Conservation (phyloP, 2,329 filamentous ascomycete genomes). For the Fusarium marasasianum region DNA sequence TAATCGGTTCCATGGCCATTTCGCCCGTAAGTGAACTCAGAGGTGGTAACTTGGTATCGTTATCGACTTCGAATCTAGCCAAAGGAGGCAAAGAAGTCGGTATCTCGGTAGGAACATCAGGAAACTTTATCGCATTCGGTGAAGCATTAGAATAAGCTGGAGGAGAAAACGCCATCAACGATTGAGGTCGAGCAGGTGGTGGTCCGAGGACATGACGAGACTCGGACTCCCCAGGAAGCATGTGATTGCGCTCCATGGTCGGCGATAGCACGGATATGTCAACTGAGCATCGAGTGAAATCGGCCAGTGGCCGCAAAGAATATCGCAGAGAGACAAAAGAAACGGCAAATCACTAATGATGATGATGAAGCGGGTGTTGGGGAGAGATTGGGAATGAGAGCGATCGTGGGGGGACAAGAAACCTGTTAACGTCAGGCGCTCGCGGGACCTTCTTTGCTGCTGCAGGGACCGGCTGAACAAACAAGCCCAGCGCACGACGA, state of each 20-base stretch:
- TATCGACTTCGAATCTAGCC: constrained; percentile 38
- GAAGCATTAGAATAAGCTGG: constrained; percentile 38
- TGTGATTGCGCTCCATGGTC: constrained; percentile 58
- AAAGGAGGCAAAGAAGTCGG: constrained; percentile 36
- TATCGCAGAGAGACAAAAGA: background rate
- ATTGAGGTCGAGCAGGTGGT: constrained; percentile 39
- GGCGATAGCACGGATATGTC: constrained; percentile 43
- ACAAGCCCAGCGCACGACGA: constrained; percentile 3
- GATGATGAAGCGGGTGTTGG: constrained; percentile 28
- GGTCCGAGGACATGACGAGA: constrained; percentile 42
- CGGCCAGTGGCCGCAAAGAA: constrained; percentile 27
- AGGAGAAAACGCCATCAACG: constrained; percentile 38
- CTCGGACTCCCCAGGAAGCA: constrained; percentile 48
- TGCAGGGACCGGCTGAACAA: constrained; percentile 42
- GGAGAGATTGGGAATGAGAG: constrained; percentile 16
- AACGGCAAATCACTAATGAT: background rate
- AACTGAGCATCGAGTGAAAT: constrained; percentile 38
- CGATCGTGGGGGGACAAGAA: constrained; percentile 38
- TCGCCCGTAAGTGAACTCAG: constrained; percentile 49
- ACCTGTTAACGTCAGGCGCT: constrained; percentile 33
- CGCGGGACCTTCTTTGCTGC: constrained; percentile 23
- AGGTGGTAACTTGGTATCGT: constrained; percentile 48
- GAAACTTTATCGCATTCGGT: constrained; percentile 41
- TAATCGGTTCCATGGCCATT: constrained; percentile 39
- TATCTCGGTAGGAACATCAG: constrained; percentile 44